These are phyloP conservation scores for Colletotrichum ledebouriae DNA, from an alignment of 2,329 filamentous ascomycete species.

Conservation along the genomic window DNA sequence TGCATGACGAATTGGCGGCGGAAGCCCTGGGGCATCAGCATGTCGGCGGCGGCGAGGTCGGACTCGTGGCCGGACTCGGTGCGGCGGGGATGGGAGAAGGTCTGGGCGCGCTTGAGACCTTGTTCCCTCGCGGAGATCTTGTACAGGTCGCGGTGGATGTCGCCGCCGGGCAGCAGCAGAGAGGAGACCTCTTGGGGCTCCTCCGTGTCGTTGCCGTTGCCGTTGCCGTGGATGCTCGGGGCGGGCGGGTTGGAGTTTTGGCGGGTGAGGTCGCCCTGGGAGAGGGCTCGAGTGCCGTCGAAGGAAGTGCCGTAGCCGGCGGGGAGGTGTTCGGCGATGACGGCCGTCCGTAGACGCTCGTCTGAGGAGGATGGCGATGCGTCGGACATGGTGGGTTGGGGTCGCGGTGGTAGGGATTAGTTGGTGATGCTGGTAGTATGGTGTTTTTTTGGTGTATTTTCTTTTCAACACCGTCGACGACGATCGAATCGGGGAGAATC, in stretches of 20 bases:
- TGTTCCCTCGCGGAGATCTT: slow-evolving; percentile 73
- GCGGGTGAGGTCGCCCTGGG: slow-evolving; percentile 33
- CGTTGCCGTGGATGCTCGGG: slow-evolving; percentile 35
- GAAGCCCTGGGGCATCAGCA: slow-evolving; percentile 52
- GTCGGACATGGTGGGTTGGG: slow-evolving; percentile 29
- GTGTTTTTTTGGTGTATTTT: background rate
- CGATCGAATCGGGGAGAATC: background rate
- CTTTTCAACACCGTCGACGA: background rate
- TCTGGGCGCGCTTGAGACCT: slow-evolving; percentile 70
- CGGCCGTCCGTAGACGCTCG: slow-evolving; percentile 35
- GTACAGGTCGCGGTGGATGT: slow-evolving; percentile 84
- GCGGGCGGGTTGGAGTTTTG: slow-evolving; percentile 24
- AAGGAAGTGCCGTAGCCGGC: slow-evolving; percentile 42
- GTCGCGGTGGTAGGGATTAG: background rate
- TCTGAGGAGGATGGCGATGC: slow-evolving; percentile 32
- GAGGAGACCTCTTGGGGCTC: slow-evolving; percentile 69
- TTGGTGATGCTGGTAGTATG: background rate
- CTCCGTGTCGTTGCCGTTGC: slow-evolving; percentile 45
- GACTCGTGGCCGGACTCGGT: slow-evolving; percentile 42
- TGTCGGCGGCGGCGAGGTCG: slow-evolving; percentile 41
- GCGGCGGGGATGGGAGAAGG: slow-evolving; percentile 70
- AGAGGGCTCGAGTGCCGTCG: slow-evolving; percentile 41
- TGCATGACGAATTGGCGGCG: slow-evolving; percentile 61
- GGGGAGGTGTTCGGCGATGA: slow-evolving; percentile 42
- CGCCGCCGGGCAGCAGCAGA: slow-evolving; percentile 79